These are phyloP conservation scores for Irpex sp. DNA, from an alignment of 1,284 basidiomycete genomes.

Conservation along the genomic window DNA sequence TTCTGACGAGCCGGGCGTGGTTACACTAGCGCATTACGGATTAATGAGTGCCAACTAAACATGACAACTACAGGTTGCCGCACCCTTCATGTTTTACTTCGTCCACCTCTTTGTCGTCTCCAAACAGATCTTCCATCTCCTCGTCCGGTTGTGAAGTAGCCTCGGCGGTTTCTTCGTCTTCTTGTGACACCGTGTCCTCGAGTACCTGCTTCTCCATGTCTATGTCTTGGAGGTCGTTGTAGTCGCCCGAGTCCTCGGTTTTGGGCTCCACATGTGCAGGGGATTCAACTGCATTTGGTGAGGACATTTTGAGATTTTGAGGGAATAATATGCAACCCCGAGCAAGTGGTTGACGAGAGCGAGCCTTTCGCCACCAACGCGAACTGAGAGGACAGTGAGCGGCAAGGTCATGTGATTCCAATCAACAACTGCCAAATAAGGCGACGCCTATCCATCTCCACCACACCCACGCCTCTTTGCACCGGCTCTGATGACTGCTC, in stretches of 20 bases:
- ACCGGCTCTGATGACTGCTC: neutral
- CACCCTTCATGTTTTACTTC: slow-evolving; percentile 37
- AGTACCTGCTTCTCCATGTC: slow-evolving; percentile 6
- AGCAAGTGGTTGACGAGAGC: too few species aligned
- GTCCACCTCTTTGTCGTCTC: slow-evolving; percentile 63
- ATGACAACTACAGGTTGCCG: slow-evolving; percentile 1
- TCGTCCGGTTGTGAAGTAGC: slow-evolving; percentile 39
- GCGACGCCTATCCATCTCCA: neutral
- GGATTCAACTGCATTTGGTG: too few species aligned
- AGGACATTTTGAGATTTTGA: neutral
- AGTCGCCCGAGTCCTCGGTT: slow-evolving; percentile 14
- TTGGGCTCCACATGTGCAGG: slow-evolving; percentile 1
- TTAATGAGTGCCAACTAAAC: neutral
- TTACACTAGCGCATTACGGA: neutral
- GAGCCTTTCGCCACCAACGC: too few species aligned
- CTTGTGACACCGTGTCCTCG: neutral
- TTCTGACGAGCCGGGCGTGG: slow-evolving; percentile 41
- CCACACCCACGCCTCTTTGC: neutral
- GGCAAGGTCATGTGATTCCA: too few species aligned
- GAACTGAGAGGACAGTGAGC: too few species aligned
- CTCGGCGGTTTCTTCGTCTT: slow-evolving; percentile 7
- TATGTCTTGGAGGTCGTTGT: slow-evolving; percentile 14
- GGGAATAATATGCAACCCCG: too few species aligned
- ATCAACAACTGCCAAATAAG: neutral
- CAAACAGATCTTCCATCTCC: slow-evolving; percentile 76